These are phyloP conservation scores for Eucalyptus pauciflora DNA, from an alignment of 345 rosid genomes.

Conservation along the genomic window DNA sequence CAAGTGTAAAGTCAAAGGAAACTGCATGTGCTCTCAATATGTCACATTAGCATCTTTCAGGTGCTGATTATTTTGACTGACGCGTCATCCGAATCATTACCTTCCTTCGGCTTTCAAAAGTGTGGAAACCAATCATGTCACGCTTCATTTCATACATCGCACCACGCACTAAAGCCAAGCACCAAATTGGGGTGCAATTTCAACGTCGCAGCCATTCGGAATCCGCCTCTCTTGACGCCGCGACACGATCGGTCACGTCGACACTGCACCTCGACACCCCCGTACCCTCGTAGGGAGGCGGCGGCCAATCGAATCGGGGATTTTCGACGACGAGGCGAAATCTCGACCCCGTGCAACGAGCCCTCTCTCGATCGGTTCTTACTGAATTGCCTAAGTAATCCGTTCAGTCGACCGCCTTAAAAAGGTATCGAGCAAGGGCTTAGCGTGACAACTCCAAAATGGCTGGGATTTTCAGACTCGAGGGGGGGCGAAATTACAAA, in stretches of 20 bases:
- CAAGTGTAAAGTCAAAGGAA: neutral
- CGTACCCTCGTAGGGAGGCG: fast-evolving
- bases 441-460: neutral
- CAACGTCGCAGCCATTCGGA: too few species aligned
- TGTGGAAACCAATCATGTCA: neutral
- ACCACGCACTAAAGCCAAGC: neutral
- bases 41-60: neutral
- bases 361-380: neutral
- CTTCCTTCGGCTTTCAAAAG: neutral
- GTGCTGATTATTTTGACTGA: neutral
- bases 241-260: neutral
- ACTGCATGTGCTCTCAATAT: neutral
- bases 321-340: fast-evolving
- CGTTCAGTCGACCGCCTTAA: neutral
- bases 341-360: neutral
- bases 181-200: too few species aligned
- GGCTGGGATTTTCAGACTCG: neutral
- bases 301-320: neutral
- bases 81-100: neutral
- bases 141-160: neutral
- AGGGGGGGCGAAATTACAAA: neutral
- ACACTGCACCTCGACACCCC: neutral
- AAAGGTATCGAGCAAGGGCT: neutral
- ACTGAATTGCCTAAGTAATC: neutral
- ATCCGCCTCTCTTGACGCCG: neutral